A percentile compares a stretch with the other conserved stretches of the same genome.
These are phyloP conservation scores for Macrophomina phaseolina DNA, from an alignment of 2,329 filamentous ascomycete genomes.

Conservation along the genomic window DNA sequence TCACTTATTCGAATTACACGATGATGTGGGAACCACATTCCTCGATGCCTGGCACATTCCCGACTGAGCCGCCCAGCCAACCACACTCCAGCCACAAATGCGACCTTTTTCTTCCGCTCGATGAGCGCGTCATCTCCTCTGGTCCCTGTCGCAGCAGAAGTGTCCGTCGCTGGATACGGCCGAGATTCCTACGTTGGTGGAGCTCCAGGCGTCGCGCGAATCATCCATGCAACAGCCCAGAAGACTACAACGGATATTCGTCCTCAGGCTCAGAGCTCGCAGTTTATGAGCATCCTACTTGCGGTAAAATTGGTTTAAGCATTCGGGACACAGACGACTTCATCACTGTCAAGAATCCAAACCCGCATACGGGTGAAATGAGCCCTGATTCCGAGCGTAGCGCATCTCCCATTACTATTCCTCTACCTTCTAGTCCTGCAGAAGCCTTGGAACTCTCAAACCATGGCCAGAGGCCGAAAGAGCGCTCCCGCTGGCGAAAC, in stretches of 20 bases:
- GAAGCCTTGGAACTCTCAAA: not conserved
- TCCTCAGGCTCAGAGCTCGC: conserved; percentile 3
- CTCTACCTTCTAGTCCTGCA: not conserved
- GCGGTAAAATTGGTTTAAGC: not conserved
- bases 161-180: not conserved
- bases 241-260: conserved; percentile 3
- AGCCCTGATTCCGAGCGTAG: conserved; percentile 10
- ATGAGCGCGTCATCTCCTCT: not conserved
- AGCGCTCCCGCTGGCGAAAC: not conserved
- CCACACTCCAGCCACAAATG: conserved; percentile 5
- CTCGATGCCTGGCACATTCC: conserved; percentile 25
- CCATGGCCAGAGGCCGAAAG: not conserved
- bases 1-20: not conserved
- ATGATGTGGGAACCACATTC: conserved; percentile 24
- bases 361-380: conserved; percentile 25
- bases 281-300: conserved; percentile 19
- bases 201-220: not conserved
- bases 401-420: not conserved
- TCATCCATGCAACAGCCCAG: not conserved
- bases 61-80: conserved; percentile 1
- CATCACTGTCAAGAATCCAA: conserved; percentile 23
- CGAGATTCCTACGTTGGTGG: not conserved
- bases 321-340: conserved; percentile 25
- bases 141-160: not conserved
- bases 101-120: not conserved